Evolutionary conservation across 495 filamentous ascomycete species (phyloP).

Genomic region (Talaromyces borbonicus): DNA sequence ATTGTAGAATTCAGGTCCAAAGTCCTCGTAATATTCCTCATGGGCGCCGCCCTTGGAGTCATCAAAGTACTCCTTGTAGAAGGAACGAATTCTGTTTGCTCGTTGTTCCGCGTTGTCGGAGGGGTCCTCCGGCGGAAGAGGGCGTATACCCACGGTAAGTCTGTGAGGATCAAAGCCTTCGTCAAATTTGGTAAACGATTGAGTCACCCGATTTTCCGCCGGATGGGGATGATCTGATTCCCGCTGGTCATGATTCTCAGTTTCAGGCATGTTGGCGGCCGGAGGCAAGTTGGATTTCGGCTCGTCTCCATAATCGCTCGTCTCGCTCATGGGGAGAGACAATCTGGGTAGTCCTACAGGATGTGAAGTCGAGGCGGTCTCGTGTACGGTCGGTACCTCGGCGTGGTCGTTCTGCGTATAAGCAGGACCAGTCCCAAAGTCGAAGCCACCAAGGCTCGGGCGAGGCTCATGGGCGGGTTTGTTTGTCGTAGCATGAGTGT

Average conservation of each 20-base stretch:
- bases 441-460: background rate
- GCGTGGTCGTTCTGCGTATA: background rate
- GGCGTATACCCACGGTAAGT: slow-evolving; percentile 83
- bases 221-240: slow-evolving; percentile 28
- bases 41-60: slow-evolving; percentile 54
- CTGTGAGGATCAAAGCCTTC: slow-evolving; percentile 58
- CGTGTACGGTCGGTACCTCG: background rate
- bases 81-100: slow-evolving; percentile 92
- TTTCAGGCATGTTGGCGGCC: slow-evolving; percentile 21
- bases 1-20: slow-evolving; percentile 51
- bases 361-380: slow-evolving; percentile 7
- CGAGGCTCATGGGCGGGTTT: slow-evolving; percentile 12
- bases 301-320: slow-evolving; percentile 54
- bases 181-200: slow-evolving; percentile 15
- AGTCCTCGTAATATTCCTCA: slow-evolving; percentile 60
- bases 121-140: slow-evolving; percentile 82
- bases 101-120: slow-evolving; percentile 81
- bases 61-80: slow-evolving; percentile 99
- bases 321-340: slow-evolving; percentile 38
- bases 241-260: slow-evolving; percentile 19
- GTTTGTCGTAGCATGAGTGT: background rate
- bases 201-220: slow-evolving; percentile 13
- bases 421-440: slow-evolving; percentile 5
- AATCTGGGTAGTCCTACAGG: slow-evolving; percentile 24
- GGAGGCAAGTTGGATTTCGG: slow-evolving; percentile 39